Evolutionary conservation across 192 early-diverging fungal species (phyloP), one percentile per base, ranked within the genome.

Genomic region (Podila verticillata): DNA sequence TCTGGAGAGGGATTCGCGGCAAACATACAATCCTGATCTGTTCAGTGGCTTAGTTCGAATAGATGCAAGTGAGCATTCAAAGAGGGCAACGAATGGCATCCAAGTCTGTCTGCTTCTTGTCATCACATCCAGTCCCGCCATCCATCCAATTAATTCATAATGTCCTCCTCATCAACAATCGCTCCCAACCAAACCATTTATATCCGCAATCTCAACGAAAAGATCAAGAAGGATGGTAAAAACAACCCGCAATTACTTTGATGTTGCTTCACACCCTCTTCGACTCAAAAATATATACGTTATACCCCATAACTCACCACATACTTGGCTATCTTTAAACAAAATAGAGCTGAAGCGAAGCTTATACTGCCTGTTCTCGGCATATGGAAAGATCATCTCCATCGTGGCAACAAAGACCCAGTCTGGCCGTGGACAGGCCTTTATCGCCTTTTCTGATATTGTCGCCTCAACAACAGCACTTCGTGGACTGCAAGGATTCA

Each of bases 391-490:
- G 59, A 87, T 99, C 31, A 71, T 97, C 24, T 96, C 96, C 78
- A 91, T 99, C 24, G 95, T 96, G 12, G 94, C 95, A 17, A 75
- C 89, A 57, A 93, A 94, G 72, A 97, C 93, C 9, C 69, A 81
- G 31, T 92, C 91, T 57, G 92, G 95, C 89, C 93, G 97, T 32
- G 96, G 96, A 20, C 98, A 99, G 84, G 98, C 98, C 0, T 97
- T 96, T 80, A 82, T 99, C 26, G 96, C 92, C 19, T 98, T 97
- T 70, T 82, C 85, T 34, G 93, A 97, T 67, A 91, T 97, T n/a
- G 79, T 94, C 7, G 82, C 88, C 20, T 94, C 98, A 4, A 97
- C 96, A 35, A 84, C 92, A 1, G 97, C 98, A 7, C 73, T 97
- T 63, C 87, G 96, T 66, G 89, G 93, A 30, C 83, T 98, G 47